Base-by-base conservation (phyloP, 1,139 yeast genomes). In the Blastobotrys buckinghamii region DNA sequence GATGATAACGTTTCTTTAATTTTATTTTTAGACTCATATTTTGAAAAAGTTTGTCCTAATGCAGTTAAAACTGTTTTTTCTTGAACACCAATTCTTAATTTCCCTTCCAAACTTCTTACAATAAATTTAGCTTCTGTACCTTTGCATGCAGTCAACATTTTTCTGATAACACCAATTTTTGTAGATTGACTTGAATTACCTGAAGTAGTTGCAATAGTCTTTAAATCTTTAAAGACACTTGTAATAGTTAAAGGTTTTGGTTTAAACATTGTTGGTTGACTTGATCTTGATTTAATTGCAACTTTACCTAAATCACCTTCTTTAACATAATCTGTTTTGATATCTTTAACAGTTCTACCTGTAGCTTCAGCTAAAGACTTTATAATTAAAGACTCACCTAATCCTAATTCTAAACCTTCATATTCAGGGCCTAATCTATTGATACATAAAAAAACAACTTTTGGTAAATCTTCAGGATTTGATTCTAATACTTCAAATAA, bases 341-440 rank as follows among this genome's bases (percentile, higher is more conserved):
- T 77, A 54, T 83, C 87, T 2, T 80, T 70, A 1, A 79, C 59
- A 0, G 89, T 75, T 51, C 96, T 74, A 1, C 98, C 98, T 17
- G 95, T 90, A 48, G 96, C 81, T 61, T 87, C 96, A 41, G 90
- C 81, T 40, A 92, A 80, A 0, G 98, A 94, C 62, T 90, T 92
- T 61, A 89, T 80, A 37, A 92, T 71, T 16, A 92, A 65, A 0
- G 94, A 81, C 64, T 92, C 98, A 13, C 98, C 99, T 2, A 92
- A 74, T 0, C 98, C 97, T 34, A 92, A 70, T 61, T 92, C 98
- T 53, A 90, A 71, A 37, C 94, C 96, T 60, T 88, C 96, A 63
- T 92, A 92, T 63, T 92, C 98, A 0, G 98, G 98, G 0, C 97
- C 97, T 15, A 92, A 72, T 49, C 94, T 72, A 63, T 90, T 90